Evolutionary conservation across 768 basidiomycete species (phyloP), one percentile per base, ranked within the genome.

Genomic region (Kwoniella dejecticola): DNA sequence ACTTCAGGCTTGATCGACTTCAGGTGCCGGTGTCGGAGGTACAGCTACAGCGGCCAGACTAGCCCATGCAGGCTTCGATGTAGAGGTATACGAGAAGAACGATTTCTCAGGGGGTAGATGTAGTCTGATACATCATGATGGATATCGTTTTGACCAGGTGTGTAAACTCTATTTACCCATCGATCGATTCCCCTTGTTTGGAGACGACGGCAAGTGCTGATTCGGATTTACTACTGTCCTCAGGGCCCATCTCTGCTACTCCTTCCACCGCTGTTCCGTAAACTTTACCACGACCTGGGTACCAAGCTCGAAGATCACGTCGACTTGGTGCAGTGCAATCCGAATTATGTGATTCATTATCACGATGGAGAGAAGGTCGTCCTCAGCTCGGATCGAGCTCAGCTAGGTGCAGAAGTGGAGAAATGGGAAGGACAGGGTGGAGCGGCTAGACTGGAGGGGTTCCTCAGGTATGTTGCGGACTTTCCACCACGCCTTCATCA

Each of bases 291-390:
- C 24, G 81, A 82, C 42, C 73, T 82, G 24, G 80, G 74, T 0
- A 79, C 79, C 4, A 66, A 64, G 11, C 68, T 81, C 19, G 67
- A 71, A 13, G 76, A 79, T 29, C 76, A 79, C 31, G 68, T 81
- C 52, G 71, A 80, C 38, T 71, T 82, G 44, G 70, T 80, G 27
- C 80, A 82, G 56, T 82, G 81, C 64, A 71, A 81, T 29, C 81
- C 80, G 8, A 82, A 82, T 63, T 82, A 81, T 63, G 66, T 77
- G 17, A 70, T 81, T 40, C 80, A 81, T 49, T 82, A 79, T 61
- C 78, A 79, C 40, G 81, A 81, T 70, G 80, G 80, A 12, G 77
- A 80, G 61, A 71, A 63, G n/a, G 72, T 82, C 33, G 65, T 63
- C n/a, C 66, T 82, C 29, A 67, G 62, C 42, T 78, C 77, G 4